A percentile compares a stretch with the other conserved stretches of the same genome.
Conservation (phyloP, 2,329 filamentous ascomycete genomes). For the Exserohilum rostratum region DNA sequence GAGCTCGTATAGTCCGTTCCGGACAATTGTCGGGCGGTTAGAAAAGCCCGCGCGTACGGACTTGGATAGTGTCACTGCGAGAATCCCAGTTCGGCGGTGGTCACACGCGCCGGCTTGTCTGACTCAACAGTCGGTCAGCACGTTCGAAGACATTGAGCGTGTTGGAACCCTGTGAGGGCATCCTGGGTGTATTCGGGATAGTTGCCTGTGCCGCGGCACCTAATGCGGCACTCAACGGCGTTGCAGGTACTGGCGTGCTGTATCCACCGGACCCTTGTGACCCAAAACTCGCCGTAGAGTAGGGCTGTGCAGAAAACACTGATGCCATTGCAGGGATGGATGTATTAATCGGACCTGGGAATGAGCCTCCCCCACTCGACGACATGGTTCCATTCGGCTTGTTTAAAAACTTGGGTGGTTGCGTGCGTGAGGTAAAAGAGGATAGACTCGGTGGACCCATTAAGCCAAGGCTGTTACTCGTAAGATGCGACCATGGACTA, state of each 20-base stretch:
- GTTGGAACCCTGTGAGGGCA: conserved; percentile 29
- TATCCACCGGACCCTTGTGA: conserved; percentile 51
- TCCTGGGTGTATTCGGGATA: conserved; percentile 66
- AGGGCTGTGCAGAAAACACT: conserved; percentile 36
- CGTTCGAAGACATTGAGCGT: conserved; percentile 46
- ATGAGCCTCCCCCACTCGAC: conserved; percentile 32
- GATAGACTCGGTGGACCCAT: conserved; percentile 43
- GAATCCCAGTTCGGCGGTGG: neutral
- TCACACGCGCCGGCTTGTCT: conserved; percentile 40
- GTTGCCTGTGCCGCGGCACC: conserved; percentile 91
- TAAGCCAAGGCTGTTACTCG: conserved; percentile 36
- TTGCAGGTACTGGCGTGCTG: conserved; percentile 73
- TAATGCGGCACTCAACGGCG: conserved; percentile 85
- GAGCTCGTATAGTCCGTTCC: neutral
- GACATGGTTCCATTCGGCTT: conserved; percentile 35
- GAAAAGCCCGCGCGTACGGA: neutral
- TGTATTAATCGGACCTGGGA: conserved; percentile 47
- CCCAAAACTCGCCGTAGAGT: conserved; percentile 34
- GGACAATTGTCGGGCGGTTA: neutral
- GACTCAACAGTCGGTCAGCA: conserved; percentile 41
- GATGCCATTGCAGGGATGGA: conserved; percentile 38
- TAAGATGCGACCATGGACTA: conserved; percentile 67
- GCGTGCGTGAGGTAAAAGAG: conserved; percentile 44
- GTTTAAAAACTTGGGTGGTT: conserved; percentile 39
- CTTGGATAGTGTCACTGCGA: neutral